Evolutionary conservation across 2,329 filamentous ascomycete genomes (phyloP).

Genomic region (Trichothecium roseum): DNA sequence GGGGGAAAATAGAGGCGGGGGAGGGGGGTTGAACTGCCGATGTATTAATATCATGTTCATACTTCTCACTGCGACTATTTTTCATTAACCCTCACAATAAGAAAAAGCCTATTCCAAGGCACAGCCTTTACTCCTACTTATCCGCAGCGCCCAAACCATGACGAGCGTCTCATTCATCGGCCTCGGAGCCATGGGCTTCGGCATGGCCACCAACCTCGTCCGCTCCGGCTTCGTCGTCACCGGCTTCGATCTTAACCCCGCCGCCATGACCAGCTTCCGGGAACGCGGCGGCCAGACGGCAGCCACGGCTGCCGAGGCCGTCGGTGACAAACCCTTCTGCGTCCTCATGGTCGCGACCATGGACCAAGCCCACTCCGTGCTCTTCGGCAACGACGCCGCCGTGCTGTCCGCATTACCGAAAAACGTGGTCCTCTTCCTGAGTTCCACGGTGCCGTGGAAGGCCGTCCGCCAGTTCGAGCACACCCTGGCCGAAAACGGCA

Average conservation of each 20-base stretch:
- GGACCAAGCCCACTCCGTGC: slow-evolving; percentile 53
- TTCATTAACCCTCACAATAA: no score
- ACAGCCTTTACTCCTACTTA: no score
- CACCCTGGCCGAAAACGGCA: slow-evolving; percentile 41
- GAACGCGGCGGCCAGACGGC: slow-evolving; percentile 50
- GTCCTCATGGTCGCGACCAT: slow-evolving; percentile 70
- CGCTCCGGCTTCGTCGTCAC: slow-evolving; percentile 56
- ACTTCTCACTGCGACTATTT: no score
- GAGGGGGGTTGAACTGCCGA: no score
- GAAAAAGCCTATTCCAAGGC: no score
- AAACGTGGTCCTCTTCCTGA: slow-evolving; percentile 53
- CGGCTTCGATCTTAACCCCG: slow-evolving; percentile 61
- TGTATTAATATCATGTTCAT: no score
- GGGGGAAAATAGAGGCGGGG: no score
- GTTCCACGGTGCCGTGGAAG: slow-evolving; percentile 59
- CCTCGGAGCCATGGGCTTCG: slow-evolving; percentile 73
- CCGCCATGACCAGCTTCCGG: slow-evolving; percentile 55
- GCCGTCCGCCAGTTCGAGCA: slow-evolving; percentile 52
- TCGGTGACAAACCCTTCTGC: slow-evolving; percentile 47
- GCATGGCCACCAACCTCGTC: slow-evolving; percentile 67
- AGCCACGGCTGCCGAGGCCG: slow-evolving; percentile 50
- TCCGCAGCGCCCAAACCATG: no score
- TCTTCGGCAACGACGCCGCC: slow-evolving; percentile 48
- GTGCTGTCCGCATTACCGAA: slow-evolving; percentile 38
- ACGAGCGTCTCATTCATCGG: slow-evolving; percentile 53